Base-by-base conservation (phyloP, 805 yeast genomes). In the Lipomyces chichibuensis region DNA sequence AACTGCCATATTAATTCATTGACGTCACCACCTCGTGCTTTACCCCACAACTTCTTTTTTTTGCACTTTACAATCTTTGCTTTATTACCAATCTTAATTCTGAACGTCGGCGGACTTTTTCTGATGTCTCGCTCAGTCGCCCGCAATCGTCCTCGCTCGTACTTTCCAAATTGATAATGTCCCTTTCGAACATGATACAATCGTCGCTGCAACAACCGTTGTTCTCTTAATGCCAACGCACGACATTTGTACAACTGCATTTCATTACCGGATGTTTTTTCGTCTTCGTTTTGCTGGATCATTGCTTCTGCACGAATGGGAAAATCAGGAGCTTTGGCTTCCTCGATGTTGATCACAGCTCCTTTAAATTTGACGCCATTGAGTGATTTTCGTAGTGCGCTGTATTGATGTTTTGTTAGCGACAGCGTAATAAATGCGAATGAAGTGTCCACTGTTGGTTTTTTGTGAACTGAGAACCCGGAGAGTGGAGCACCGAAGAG, bases 31-130 rank as follows among this genome's bases (percentile, higher is more conserved):
- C 85, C 83, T 79, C 90, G 90, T 71, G 90, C 92, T 68, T 86
- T 83, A 2, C 98, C 98, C 99, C 99, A 94, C 53, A 95, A 82
- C 75, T 92, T 92, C 39, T 88, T 86, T 78, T 92, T 92, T 72
- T 83, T 84, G 71, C 88, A 81, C 72, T 85, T 85, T 65, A 89
- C 76, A 85, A 87, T 62, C 85, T 78, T 57, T 78, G 84, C 6
- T 88, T 91, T 73, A 84, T 86, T 66, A 84, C 82, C 67, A 80
- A 81, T 67, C 62, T 65, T 65, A 2, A 89, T 83, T 72, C 98
- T 83, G 69, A 91, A 81, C 0, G 96, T 88, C 70, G 52, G 56
- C 55, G 88, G 84, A 62, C 64, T 80, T 64, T 83, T 83, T 51
- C 83, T 69, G 66, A 82, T 83, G 32, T 85, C 82, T 66, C 97